Conservation (phyloP, 495 filamentous ascomycete species). For the Annulohypoxylon stygium region DNA sequence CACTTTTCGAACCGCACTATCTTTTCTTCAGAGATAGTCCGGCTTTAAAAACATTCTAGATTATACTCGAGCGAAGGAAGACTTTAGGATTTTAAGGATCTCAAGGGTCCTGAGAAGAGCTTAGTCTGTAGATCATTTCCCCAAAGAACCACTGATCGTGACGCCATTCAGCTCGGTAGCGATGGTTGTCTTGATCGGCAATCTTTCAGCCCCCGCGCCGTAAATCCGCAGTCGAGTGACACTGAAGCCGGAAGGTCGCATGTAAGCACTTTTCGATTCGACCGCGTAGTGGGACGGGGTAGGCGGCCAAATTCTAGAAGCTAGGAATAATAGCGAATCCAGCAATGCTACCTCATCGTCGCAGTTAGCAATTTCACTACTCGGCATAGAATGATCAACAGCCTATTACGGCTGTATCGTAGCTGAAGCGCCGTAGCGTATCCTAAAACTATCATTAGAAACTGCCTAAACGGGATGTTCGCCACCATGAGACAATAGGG, state of each 20-base stretch:
- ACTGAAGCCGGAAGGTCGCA: conserved; percentile 18
- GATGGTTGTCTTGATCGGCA: conserved; percentile 2
- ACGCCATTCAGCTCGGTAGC: conserved; percentile 5
- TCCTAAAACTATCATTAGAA: conserved; percentile 6
- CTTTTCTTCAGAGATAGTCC: not conserved
- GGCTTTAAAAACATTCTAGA: not conserved
- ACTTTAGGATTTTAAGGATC: not conserved
- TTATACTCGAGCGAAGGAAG: not conserved
- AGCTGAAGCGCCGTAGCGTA: not conserved
- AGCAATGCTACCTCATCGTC: conserved; percentile 17
- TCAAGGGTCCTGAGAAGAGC: not conserved
- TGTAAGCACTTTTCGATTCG: not conserved
- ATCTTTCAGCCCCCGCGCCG: conserved; percentile 17
- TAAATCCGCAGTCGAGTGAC: not conserved
- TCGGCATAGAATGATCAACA: not conserved
- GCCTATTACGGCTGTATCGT: conserved; percentile 15
- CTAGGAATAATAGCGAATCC: conserved; percentile 13
- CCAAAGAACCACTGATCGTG: not conserved
- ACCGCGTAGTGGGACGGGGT: not conserved
- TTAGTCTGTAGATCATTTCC: conserved; percentile 1
- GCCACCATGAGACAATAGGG: not conserved
- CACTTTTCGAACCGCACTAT: not conserved
- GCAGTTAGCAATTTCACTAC: conserved; percentile 4
- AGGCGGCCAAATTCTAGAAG: conserved; percentile 11
- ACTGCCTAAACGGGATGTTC: conserved; percentile 2